Evolutionary conservation across 2,329 filamentous ascomycete genomes (phyloP), one percentile per base, ranked within the genome.

Genomic region (Aspergillus pseudoviridinutans): DNA sequence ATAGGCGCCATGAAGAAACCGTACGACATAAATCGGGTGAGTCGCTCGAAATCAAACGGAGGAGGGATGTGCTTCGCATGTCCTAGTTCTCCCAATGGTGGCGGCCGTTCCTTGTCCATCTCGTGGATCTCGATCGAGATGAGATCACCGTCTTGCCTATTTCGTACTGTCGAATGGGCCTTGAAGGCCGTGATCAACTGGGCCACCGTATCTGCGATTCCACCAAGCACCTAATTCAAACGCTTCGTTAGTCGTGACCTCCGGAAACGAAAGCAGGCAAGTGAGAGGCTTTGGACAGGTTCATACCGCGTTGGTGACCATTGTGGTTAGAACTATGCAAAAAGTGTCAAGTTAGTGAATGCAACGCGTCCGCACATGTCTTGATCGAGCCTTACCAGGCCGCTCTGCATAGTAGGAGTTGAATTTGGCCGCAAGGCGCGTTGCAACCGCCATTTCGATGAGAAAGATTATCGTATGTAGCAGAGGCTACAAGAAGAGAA

Each of bases 1-100:
- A 97, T 68, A 0, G 94, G 94, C 4, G 94, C 92, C 91, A 97
- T 97, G 71, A 89, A 84, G 78, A 97, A 97, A 71, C 92, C 92
- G 74, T 97, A 99, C 4, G 90, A 89, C 91, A 97, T 97, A 80
- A 97, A 99, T 50, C 94, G 84, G 1, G 91, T 93, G 61, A 97
- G 80, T 51, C 94, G 87, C 78, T 97, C 94, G 68, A 97, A 97
- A 76, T 99, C 93, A 70, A 99, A 97, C 0, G 91, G 87, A 3
- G 91, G 89, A 28, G 92, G 90, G 0, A 88, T 81, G 10, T 74
- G 69, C 66, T 82, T 84, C 20, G 76, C 76, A 56, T 87, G 84
- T 53, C 92, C 86, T 49, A 91, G 77, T 47, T 92, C 90, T 52
- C 80, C 80, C 46, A 82, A 67, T 75, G 84, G 76, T 71, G 81